These are phyloP conservation scores for Blastobotrys attinorum DNA, from an alignment of 805 yeast genomes.

Conservation along the genomic window DNA sequence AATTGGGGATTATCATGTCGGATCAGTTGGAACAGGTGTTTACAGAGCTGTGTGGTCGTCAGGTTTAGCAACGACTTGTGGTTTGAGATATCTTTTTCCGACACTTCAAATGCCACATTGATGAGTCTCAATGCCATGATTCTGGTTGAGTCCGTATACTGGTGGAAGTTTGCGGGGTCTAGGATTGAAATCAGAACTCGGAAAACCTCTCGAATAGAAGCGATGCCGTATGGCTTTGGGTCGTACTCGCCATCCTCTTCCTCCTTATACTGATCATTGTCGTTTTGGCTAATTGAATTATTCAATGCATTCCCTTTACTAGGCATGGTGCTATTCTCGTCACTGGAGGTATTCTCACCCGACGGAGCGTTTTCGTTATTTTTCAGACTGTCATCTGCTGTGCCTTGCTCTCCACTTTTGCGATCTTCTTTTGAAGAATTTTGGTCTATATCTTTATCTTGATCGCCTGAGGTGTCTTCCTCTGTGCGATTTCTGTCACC, in stretches of 20 bases:
- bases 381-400: too few relatives aligned
- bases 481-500: too few relatives aligned
- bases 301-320: too few relatives aligned
- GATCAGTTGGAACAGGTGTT: slow-evolving; percentile 71
- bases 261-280: slow-evolving; percentile 9
- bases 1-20: slow-evolving; percentile 68
- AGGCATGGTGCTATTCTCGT: slow-evolving; percentile 1
- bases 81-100: slow-evolving; percentile 53
- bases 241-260: slow-evolving; percentile 9
- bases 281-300: too few relatives aligned
- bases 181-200: slow-evolving; percentile 70
- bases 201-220: slow-evolving; percentile 68
- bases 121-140: slow-evolving; percentile 73
- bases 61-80: slow-evolving; percentile 62
- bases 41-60: slow-evolving; percentile 75
- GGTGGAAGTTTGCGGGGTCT: slow-evolving; percentile 73
- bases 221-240: slow-evolving; percentile 50
- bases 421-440: too few relatives aligned
- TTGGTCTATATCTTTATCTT: too few relatives aligned
- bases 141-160: slow-evolving; percentile 81
- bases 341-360: too few relatives aligned
- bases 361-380: background rate
- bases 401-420: too few relatives aligned
- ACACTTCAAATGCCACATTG: slow-evolving; percentile 71
- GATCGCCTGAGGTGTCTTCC: background rate